phyloP scores from a whole-genome alignment of 805 yeast genomes.

The Spathaspora hagerdaliae region DNA sequence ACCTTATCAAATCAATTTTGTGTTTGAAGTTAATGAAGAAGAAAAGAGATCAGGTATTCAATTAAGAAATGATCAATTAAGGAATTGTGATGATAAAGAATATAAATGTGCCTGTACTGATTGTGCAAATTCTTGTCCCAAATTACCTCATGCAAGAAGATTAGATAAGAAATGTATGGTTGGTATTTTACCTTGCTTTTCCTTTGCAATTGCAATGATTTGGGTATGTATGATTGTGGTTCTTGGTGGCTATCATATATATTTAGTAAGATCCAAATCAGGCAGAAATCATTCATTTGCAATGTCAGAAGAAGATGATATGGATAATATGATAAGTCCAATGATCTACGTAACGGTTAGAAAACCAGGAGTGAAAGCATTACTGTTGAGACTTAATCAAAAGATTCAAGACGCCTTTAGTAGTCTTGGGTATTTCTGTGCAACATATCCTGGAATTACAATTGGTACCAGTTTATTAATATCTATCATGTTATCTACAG shows the following conservation, averaged over 20 bases:
- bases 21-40: slow-evolving; percentile 34
- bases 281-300: background rate
- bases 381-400: slow-evolving; percentile 1
- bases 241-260: slow-evolving; percentile 40
- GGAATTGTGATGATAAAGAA: slow-evolving; percentile 57
- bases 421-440: slow-evolving; percentile 54
- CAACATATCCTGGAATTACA: slow-evolving; percentile 48
- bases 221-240: slow-evolving; percentile 40
- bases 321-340: slow-evolving; percentile 15
- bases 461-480: slow-evolving; percentile 23
- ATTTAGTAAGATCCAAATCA: slow-evolving; percentile 17
- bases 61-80: slow-evolving; percentile 26
- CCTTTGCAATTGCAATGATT: slow-evolving; percentile 53
- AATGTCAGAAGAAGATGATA: slow-evolving; percentile 6
- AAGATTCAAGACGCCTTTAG: slow-evolving; percentile 36
- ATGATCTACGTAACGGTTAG: slow-evolving; percentile 9
- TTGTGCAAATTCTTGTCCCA: slow-evolving; percentile 79
- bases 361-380: slow-evolving; percentile 3
- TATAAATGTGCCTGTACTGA: slow-evolving; percentile 90
- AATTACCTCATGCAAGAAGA: slow-evolving; percentile 44
- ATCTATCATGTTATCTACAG: slow-evolving; percentile 46
- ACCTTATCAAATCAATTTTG: slow-evolving; percentile 86
- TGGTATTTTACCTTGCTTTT: slow-evolving; percentile 67
- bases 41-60: slow-evolving; percentile 13
- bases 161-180: slow-evolving; percentile 45